Evolutionary conservation across 805 yeast species (phyloP).

Genomic region (Teunomyces stri): DNA sequence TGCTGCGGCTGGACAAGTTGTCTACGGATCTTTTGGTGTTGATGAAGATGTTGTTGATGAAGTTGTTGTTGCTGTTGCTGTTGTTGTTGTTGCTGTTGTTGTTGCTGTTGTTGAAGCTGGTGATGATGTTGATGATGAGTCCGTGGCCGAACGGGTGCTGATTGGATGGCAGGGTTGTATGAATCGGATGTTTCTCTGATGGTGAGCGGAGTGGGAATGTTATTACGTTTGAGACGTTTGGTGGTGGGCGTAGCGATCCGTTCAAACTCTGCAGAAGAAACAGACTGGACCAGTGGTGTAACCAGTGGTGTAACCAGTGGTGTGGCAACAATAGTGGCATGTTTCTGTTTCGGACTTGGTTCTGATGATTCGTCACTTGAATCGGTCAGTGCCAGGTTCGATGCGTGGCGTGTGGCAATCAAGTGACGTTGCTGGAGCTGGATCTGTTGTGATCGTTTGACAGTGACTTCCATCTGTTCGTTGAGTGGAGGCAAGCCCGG

Average conservation of each 20-base stretch:
- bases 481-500: conserved; percentile 32
- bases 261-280: conserved; percentile 9
- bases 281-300: not conserved
- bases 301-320: too few relatives aligned
- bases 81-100: not conserved
- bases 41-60: not conserved
- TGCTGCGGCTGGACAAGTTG: not conserved
- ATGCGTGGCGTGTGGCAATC: conserved; percentile 20
- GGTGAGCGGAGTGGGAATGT: conserved; percentile 31
- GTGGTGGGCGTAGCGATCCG: conserved; percentile 16
- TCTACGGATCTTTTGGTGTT: not conserved
- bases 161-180: conserved; percentile 24
- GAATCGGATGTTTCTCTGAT: conserved; percentile 9
- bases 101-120: conserved; percentile 4
- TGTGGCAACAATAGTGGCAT: not conserved
- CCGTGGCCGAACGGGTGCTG: conserved; percentile 28
- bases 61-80: not conserved
- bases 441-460: conserved; percentile 29
- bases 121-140: conserved; percentile 3
- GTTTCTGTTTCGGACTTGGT: not conserved
- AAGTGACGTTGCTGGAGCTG: conserved; percentile 31
- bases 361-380: not conserved
- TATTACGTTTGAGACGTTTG: conserved; percentile 31
- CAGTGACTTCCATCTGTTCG: conserved; percentile 32
- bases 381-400: conserved; percentile 6